Percentiles rank a stretch among this genome's conserved stretches.
These are phyloP conservation scores for Achaetomium macrosporum DNA, from an alignment of 2,329 filamentous ascomycete species.

Conservation along the genomic window DNA sequence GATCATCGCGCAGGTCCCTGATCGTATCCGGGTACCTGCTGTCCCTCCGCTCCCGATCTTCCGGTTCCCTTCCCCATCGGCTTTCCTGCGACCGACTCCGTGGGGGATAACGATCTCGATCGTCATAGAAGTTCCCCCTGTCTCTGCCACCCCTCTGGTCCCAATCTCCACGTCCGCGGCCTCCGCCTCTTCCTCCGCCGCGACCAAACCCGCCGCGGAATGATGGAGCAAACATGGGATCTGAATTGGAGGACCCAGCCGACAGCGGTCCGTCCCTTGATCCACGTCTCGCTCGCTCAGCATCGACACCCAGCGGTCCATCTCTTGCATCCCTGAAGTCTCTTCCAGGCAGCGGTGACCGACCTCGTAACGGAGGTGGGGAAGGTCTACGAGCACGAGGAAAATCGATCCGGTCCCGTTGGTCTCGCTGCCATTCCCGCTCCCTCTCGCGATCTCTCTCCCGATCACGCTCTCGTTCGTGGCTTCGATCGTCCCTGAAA, in stretches of 20 bases:
- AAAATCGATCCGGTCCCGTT: conserved; percentile 46
- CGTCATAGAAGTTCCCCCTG: conserved; percentile 52
- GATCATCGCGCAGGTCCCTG: conserved; percentile 44
- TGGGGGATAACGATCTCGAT: conserved; percentile 55
- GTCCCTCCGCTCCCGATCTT: conserved; percentile 36
- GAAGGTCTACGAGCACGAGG: conserved; percentile 48
- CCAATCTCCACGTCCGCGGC: conserved; percentile 52
- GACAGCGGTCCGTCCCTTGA: conserved; percentile 70
- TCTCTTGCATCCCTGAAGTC: conserved; percentile 57
- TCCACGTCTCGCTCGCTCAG: conserved; percentile 59
- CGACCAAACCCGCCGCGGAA: conserved; percentile 51
- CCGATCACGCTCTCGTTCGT: conserved; percentile 51
- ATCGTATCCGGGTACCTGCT: conserved; percentile 33
- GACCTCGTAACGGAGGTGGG: conserved; percentile 35
- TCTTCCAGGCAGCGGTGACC: conserved; percentile 55
- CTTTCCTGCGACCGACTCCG: conserved; percentile 62
- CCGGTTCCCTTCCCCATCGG: conserved; percentile 48
- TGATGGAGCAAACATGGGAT: conserved; percentile 53
- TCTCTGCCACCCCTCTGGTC: conserved; percentile 44
- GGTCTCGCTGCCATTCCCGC: conserved; percentile 14
- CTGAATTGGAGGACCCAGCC: conserved; percentile 64
- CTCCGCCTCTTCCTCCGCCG: conserved; percentile 49
- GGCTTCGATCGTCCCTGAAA: conserved; percentile 54
- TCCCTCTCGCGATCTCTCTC: conserved; percentile 29
- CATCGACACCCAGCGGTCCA: conserved; percentile 57